Base-by-base conservation (phyloP, 176 grass and related monocot genomes). In the Oryza punctata region DNA sequence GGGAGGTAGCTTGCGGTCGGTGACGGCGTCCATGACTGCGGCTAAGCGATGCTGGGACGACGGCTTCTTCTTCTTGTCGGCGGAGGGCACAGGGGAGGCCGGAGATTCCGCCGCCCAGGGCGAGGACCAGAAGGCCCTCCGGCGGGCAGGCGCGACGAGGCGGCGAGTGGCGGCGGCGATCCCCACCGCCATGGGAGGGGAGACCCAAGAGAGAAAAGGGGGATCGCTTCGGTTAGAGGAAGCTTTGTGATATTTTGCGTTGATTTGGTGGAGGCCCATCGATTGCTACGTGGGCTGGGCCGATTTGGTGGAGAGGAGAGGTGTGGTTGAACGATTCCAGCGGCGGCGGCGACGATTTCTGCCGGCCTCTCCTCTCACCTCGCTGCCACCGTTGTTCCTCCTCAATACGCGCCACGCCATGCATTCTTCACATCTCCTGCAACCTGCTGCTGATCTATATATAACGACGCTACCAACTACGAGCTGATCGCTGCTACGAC, bases 1-100 rank as follows among this genome's bases (percentile, higher is more conserved):
- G 12, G 92, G 84, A 32, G 92, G 90, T 12, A 97, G 90, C 86
- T 91, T 94, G 47, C 90, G 90, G 19, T 97, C 90, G 78, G 92
- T 91, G 77, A 94, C 81, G 83, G 88, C 92, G 32, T 97, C 92
- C 30, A 85, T 80, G n/a, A 91, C 94, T 12, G 90, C 40, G 24
- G 90, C 82, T 1, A 94, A 78, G 89, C 90, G 88, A 70, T 97
- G 84, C 5, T 50, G 43, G 6, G 81, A 63, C 70, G 89, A 85
- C 19, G 88, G 79, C 77, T 91, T 92, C 74, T 81, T 89, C 43
- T 78, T 66, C 26, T 78, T 65, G 15, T 90, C 88, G 10, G 61
- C 61, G 2, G 89, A 65, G 37, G 82, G 67, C 13, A 73, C 12
- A 7, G 80, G 67, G 15, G 37, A 46, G 32, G 13, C 10, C 37